These are phyloP conservation scores for Aspergillus sp. DNA, from an alignment of 2,329 filamentous ascomycete genomes.

Conservation along the genomic window DNA sequence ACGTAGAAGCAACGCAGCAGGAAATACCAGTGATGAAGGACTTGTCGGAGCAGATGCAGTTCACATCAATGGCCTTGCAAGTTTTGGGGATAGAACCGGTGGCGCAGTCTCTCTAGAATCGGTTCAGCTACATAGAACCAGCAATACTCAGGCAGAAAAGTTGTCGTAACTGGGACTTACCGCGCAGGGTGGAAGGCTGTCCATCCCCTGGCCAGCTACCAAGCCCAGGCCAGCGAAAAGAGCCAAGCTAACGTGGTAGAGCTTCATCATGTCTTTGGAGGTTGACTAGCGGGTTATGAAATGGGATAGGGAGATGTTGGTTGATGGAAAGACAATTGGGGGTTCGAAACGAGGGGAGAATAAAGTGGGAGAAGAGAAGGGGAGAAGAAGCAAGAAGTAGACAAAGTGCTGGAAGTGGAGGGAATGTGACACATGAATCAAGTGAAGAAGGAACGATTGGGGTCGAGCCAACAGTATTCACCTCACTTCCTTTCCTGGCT, in stretches of 20 bases:
- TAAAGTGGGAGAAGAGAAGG: not conserved
- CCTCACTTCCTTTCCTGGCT: not conserved
- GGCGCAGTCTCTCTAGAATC: slow-evolving; percentile 41
- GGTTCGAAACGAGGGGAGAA: not conserved
- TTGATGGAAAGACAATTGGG: not conserved
- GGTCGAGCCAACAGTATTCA: not conserved
- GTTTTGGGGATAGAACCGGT: slow-evolving; percentile 44
- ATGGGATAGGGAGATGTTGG: not conserved
- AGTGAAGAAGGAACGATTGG: not conserved
- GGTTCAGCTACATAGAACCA: slow-evolving; percentile 4
- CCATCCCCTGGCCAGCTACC: slow-evolving; percentile 49
- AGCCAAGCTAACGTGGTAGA: slow-evolving; percentile 53
- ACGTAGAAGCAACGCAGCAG: slow-evolving; percentile 53
- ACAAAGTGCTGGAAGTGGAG: not conserved
- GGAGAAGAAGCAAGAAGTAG: not conserved
- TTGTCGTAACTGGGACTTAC: slow-evolving; percentile 46
- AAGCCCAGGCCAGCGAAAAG: slow-evolving; percentile 56
- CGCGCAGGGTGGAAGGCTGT: slow-evolving; percentile 55
- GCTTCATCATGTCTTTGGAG: slow-evolving; percentile 49
- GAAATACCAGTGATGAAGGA: slow-evolving; percentile 52
- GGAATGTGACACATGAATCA: not conserved
- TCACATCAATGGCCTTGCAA: slow-evolving; percentile 44
- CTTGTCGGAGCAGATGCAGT: slow-evolving; percentile 52
- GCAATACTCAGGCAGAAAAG: not conserved
- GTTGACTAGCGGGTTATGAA: slow-evolving; percentile 1